Evolutionary conservation across 148 eudicot genomes (phyloP), one percentile per base, ranked within the genome.

Genomic region (Silene conica): DNA sequence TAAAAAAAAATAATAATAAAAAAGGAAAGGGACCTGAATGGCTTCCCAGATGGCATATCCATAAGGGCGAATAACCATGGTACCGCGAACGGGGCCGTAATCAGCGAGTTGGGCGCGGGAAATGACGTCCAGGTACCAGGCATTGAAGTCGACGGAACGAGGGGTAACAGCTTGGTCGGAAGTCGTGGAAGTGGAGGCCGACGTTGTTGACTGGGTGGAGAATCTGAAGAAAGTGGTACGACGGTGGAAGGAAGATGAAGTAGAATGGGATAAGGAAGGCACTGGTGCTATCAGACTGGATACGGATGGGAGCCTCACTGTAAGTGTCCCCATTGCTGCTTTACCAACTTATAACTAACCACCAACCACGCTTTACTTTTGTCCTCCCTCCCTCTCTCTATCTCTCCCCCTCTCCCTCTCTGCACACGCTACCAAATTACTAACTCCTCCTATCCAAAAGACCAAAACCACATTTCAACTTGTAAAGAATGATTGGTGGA

Each of bases 11-110:
- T n/a, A n/a, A n/a, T n/a, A n/a, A n/a, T n/a, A n/a, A n/a, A n/a
- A n/a, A 26, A 26, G 23, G 41, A 23, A 11, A 6, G 3, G 15
- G 2, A 89, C 98, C 93, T 92, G 98, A 83, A 95, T 95, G 3
- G 91, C 86, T 80, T 95, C 98, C 98, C 97, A 92, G 66, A 94
- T 96, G 54, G 99, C 99, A 54, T 96, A 96, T 57, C 97, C 99
- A 52, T 96, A 96, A 31, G 99, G 99, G 12, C 99, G 91, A 74
- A 96, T 96, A 73, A 92, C 99, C 90, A 96, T 92, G 54, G 99
- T 96, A 23, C 99, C 99, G 4, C 99, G 86, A 25, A 96, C 99
- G 1, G 99, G 99, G 6, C 99, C 99, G 21, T 96, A 92, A 87
- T 96, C 99, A 7, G 99, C 94, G 59, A 96, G 88, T 80, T 96